Evolutionary conservation across 1,139 yeast species (phyloP).

Genomic region (Scheffersomyces segobiensis): DNA sequence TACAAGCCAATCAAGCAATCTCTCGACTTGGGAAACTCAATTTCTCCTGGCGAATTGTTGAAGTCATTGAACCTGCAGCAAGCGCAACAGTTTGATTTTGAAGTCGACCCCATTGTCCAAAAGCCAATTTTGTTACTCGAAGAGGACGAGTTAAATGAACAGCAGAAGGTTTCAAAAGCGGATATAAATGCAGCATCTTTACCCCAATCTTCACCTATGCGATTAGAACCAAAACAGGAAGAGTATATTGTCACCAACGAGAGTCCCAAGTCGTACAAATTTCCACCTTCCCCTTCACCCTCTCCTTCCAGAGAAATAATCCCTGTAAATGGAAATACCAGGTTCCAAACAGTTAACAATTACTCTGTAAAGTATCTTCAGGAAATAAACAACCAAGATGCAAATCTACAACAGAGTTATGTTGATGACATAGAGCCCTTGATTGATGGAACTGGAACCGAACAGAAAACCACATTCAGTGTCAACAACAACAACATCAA

Average conservation of each 20-base stretch:
- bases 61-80: slow-evolving; percentile 14
- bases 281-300: slow-evolving; percentile 45
- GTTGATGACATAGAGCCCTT: slow-evolving; percentile 47
- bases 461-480: slow-evolving; percentile 6
- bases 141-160: slow-evolving; percentile 29
- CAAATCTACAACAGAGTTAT: slow-evolving; percentile 19
- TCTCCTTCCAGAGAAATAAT: slow-evolving; percentile 7
- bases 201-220: slow-evolving; percentile 11
- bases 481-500: slow-evolving; percentile 11
- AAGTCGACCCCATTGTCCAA: slow-evolving; percentile 14
- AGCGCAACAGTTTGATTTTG: slow-evolving; percentile 15
- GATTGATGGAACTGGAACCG: slow-evolving; percentile 12
- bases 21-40: slow-evolving; percentile 26
- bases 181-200: slow-evolving; percentile 6
- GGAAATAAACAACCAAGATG: slow-evolving; percentile 24
- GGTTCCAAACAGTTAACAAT: slow-evolving; percentile 23
- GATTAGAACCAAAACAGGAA: slow-evolving; percentile 9
- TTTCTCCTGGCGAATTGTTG: slow-evolving; percentile 39
- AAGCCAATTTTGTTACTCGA: slow-evolving; percentile 27
- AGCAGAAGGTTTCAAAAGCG: slow-evolving; percentile 7
- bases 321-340: slow-evolving; percentile 6
- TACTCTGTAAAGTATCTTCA: slow-evolving; percentile 49
- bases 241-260: slow-evolving; percentile 45
- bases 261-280: slow-evolving; percentile 46
- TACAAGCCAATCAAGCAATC: slow-evolving; percentile 19